A percentile compares a stretch with the other conserved stretches of the same genome.
Evolutionary conservation across 108 stramenopile species (phyloP).

Genomic region (Aurantiochytrium sp.): DNA sequence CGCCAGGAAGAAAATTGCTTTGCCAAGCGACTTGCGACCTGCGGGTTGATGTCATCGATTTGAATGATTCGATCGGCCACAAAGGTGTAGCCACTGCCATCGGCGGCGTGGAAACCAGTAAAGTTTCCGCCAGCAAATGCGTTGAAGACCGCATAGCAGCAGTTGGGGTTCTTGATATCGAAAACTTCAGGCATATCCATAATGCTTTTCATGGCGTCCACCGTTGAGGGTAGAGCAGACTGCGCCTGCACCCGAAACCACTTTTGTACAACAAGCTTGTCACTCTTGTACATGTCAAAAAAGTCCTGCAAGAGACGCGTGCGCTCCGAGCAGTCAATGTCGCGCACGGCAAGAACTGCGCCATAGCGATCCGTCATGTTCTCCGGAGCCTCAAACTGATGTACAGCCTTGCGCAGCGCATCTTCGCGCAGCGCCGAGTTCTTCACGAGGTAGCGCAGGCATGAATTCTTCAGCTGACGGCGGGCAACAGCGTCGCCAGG

Average conservation of each 20-base stretch:
- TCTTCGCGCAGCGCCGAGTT: slow-evolving; percentile 53
- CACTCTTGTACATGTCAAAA: slow-evolving; percentile 61
- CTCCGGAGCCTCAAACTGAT: slow-evolving; percentile 61
- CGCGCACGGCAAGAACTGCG: slow-evolving; percentile 72
- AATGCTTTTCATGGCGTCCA: slow-evolving; percentile 21
- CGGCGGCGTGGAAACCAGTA: slow-evolving; percentile 67
- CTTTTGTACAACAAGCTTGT: slow-evolving; percentile 54
- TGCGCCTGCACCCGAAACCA: slow-evolving; percentile 52
- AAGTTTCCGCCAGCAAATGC: slow-evolving; percentile 68
- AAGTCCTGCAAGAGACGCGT: slow-evolving; percentile 69
- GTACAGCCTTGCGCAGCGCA: slow-evolving; percentile 36
- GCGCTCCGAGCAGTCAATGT: slow-evolving; percentile 49
- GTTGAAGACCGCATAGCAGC: slow-evolving; percentile 68
- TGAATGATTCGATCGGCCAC: slow-evolving; percentile 66
- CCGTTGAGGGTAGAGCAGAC: neutral
- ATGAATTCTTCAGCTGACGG: slow-evolving; percentile 64
- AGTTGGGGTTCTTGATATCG: slow-evolving; percentile 80
- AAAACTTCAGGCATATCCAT: slow-evolving; percentile 71
- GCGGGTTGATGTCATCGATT: slow-evolving; percentile 79
- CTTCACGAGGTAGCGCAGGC: slow-evolving; percentile 62
- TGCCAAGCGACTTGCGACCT: slow-evolving; percentile 72
- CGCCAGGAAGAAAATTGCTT: slow-evolving; percentile 68
- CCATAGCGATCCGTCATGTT: slow-evolving; percentile 86
- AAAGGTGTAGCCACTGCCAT: slow-evolving; percentile 76
- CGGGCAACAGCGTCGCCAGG: slow-evolving; percentile 29